Conservation (phyloP, 202 grass and related monocot species). For the Alloteropsis angusta region DNA sequence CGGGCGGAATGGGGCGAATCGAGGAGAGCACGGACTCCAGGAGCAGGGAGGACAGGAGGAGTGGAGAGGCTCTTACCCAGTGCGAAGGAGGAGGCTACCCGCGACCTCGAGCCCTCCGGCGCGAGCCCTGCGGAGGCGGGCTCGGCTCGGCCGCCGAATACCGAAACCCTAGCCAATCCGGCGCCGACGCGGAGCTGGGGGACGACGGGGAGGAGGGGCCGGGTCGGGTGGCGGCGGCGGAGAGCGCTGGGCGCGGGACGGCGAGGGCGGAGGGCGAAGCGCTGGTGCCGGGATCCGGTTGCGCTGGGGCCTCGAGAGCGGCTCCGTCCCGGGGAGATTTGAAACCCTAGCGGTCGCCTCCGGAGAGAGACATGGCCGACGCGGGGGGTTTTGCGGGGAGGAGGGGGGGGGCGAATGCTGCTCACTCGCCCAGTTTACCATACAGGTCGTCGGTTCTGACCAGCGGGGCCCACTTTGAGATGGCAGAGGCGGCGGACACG, state of each 20-base stretch:
- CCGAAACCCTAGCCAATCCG: background rate
- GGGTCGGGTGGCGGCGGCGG: background rate
- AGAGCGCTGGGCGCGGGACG: background rate
- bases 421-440: background rate
- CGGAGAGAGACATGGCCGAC: background rate
- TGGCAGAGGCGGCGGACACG: background rate
- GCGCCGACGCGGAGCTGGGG: background rate
- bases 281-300: background rate
- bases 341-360: slow-evolving; percentile 13
- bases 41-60: background rate
- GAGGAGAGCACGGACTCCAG: background rate
- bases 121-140: background rate
- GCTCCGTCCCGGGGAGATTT: background rate
- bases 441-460: background rate
- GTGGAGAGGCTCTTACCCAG: background rate
- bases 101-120: background rate
- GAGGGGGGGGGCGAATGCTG: background rate
- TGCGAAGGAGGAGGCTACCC: background rate
- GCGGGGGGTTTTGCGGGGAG: background rate
- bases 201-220: background rate
- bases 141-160: background rate
- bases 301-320: background rate
- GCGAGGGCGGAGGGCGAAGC: background rate
- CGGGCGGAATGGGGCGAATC: background rate
- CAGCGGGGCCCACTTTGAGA: background rate